Evolutionary conservation across 2,329 filamentous ascomycete genomes (phyloP).

Genomic region (Stemphylium lycopersici): DNA sequence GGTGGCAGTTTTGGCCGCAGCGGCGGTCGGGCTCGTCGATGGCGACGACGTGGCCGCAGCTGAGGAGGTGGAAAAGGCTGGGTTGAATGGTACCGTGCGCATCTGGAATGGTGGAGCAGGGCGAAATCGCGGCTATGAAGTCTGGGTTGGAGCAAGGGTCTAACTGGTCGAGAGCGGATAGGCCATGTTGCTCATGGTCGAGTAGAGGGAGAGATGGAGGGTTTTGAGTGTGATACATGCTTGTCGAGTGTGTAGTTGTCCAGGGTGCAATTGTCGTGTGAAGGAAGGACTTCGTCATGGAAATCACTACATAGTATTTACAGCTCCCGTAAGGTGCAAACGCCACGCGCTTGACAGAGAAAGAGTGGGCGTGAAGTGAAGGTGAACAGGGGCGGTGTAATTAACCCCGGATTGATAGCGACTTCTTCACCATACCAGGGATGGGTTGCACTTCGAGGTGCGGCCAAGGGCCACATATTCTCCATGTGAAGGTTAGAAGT

Average conservation of each 20-base stretch:
- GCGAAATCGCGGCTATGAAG: not conserved
- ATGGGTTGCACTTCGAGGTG: not conserved
- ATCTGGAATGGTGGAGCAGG: not conserved
- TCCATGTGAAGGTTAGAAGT: not conserved
- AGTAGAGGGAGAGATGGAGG: not conserved
- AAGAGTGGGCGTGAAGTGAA: not conserved
- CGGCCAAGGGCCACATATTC: not conserved
- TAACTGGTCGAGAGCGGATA: not conserved
- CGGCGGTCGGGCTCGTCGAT: slow-evolving; percentile 11
- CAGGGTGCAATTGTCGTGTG: no score
- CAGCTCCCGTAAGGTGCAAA: not conserved
- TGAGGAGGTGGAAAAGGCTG: slow-evolving; percentile 20
- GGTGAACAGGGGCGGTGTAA: not conserved
- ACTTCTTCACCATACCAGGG: not conserved
- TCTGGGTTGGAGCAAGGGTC: not conserved
- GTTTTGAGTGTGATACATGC: not conserved
- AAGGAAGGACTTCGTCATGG: not conserved
- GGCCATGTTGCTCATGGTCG: not conserved
- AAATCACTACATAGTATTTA: not conserved
- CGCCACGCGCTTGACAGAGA: not conserved
- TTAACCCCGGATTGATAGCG: no score
- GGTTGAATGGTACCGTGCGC: not conserved
- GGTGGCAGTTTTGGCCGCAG: slow-evolving; percentile 24
- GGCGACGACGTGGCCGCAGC: slow-evolving; percentile 26
- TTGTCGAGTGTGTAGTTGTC: not conserved